Evolutionary conservation across 768 basidiomycete genomes (phyloP), one percentile per base, ranked within the genome.

Genomic region (Phaeotremella fagi): DNA sequence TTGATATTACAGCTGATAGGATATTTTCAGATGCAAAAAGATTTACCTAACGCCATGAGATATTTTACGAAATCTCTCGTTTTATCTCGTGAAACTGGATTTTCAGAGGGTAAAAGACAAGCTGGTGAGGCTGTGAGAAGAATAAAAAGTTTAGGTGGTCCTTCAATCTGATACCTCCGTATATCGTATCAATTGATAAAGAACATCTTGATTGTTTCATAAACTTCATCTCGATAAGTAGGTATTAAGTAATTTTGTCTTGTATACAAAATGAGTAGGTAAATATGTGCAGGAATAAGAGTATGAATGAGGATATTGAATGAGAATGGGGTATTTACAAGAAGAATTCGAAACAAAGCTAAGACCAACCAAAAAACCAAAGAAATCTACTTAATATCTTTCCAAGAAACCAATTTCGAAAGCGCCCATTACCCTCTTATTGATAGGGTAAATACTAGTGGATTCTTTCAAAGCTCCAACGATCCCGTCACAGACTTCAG

Each of bases 391-490:
- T 35, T 48, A 63, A 22, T 55, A 25, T 14, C 74, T 48, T 52
- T 74, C 72, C 31, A 77, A 60, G 54, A 75, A 75, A 3, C 75
- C 73, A 15, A 70, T 62, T 15, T 70, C 61, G 51, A 73, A 68
- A 0, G 35, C 61, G n/a, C 65, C 70, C 60, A 74, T 70, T 42
- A 48, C 57, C 7, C 73, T 59, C 45, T 61, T 66, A 0, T 45
- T 47, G 0, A 48, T 6, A 0, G 75, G 75, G 48, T 74, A 75
- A 3, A 71, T 57, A 16, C 37, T 27, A 1, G 60, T 89, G 63
- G 88, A 91, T 71, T 90, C 86, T 69, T 78, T 81, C 64, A 98
- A 78, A 52, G 86, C 63, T 4, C 75, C 80, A 0, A 84, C 83
- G 18, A 98, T 72, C 42, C 84, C 81, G 9, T 80, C 80, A 70